Conservation (phyloP, 2,329 filamentous ascomycete species). For the Fusarium praegraminearum region DNA sequence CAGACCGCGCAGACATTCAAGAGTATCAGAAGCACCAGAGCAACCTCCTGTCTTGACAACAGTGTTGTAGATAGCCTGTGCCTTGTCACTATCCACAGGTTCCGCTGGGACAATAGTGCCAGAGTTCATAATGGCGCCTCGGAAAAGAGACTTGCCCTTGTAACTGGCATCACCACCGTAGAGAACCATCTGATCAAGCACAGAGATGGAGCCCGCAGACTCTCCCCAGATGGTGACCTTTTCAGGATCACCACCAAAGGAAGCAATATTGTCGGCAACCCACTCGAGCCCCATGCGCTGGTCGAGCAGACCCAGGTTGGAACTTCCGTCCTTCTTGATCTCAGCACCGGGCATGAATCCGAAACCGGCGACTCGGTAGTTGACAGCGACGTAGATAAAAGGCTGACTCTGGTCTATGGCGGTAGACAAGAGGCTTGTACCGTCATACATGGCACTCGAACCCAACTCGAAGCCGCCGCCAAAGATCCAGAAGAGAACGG, state of each 20-base stretch:
- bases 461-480: slow-evolving; percentile 73
- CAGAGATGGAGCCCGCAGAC: slow-evolving; percentile 77
- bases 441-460: slow-evolving; percentile 65
- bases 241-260: slow-evolving; percentile 82
- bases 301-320: slow-evolving; percentile 79
- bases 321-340: slow-evolving; percentile 72
- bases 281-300: slow-evolving; percentile 79
- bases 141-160: slow-evolving; percentile 80
- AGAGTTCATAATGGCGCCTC: slow-evolving; percentile 82
- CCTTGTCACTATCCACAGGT: slow-evolving; percentile 73
- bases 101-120: slow-evolving; percentile 72
- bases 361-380: slow-evolving; percentile 81
- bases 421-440: slow-evolving; percentile 58
- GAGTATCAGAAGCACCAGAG: slow-evolving; percentile 64
- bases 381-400: slow-evolving; percentile 80
- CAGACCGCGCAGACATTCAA: slow-evolving; percentile 73
- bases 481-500: slow-evolving; percentile 78
- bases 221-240: slow-evolving; percentile 86
- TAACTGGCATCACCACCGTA: slow-evolving; percentile 80
- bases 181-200: slow-evolving; percentile 80
- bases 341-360: slow-evolving; percentile 79
- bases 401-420: slow-evolving; percentile 61
- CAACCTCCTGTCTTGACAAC: slow-evolving; percentile 74
- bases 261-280: slow-evolving; percentile 80
- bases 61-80: slow-evolving; percentile 72